Evolutionary conservation across 257 asterid genomes (phyloP).

Genomic region (Solanum corneliomulleri): DNA sequence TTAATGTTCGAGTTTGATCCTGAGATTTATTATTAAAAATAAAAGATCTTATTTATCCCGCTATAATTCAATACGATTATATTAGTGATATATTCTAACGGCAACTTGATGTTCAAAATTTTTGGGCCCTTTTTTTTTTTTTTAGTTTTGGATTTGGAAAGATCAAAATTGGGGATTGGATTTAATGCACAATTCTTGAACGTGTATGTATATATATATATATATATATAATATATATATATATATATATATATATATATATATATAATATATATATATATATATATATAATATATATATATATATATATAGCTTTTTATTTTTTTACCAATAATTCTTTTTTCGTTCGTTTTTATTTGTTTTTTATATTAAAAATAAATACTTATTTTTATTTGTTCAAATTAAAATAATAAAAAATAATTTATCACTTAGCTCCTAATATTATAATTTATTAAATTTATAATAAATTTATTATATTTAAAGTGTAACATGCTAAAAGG

Average conservation of each 20-base stretch:
- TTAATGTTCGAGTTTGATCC: rapidly evolving
- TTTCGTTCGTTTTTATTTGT: not conserved
- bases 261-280: not conserved
- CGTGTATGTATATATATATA: not conserved
- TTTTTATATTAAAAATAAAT: too few relatives aligned
- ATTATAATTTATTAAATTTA: too few relatives aligned
- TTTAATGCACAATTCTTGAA: not conserved
- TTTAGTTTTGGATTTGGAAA: not conserved
- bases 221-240: too few relatives aligned
- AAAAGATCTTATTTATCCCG: not conserved
- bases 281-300: too few relatives aligned
- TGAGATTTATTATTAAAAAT: rapidly evolving
- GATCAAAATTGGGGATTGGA: not conserved
- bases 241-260: not conserved
- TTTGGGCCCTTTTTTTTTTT: not conserved
- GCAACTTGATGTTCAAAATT: not conserved
- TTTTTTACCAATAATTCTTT: not conserved
- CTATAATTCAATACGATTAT: rapidly evolving
- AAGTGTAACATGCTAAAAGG: not conserved
- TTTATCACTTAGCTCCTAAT: too few relatives aligned
- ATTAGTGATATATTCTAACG: not conserved
- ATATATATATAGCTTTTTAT: not conserved
- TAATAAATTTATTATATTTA: too few relatives aligned
- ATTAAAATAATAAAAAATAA: too few relatives aligned
- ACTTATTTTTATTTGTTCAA: too few relatives aligned